These are phyloP conservation scores for Pythium phragmiticola DNA, from an alignment of 352 stramenopile genomes.

Conservation along the genomic window DNA sequence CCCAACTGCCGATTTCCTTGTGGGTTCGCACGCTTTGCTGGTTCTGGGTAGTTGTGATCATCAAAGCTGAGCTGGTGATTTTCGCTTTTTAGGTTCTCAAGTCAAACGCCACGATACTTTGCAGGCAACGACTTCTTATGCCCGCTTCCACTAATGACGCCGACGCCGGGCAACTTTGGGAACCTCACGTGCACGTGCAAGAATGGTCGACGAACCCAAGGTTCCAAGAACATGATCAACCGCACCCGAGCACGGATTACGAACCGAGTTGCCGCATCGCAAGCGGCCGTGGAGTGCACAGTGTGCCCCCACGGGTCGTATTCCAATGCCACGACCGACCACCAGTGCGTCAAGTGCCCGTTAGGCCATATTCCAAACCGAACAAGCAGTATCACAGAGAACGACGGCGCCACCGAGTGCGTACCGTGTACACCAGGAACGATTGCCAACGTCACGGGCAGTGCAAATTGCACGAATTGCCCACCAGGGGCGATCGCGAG, in stretches of 20 bases:
- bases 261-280: slow-evolving; percentile 3
- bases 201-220: slow-evolving; percentile 9
- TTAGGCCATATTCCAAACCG: slow-evolving; percentile 24
- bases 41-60: not conserved
- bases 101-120: slow-evolving; percentile 14
- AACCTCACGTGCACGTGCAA: slow-evolving; percentile 20
- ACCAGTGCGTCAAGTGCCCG: slow-evolving; percentile 44
- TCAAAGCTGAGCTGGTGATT: not conserved
- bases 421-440: slow-evolving; percentile 42
- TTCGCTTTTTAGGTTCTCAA: not conserved
- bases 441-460: slow-evolving; percentile 37
- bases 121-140: slow-evolving; percentile 30
- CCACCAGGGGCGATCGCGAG: slow-evolving; percentile 32
- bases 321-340: slow-evolving; percentile 45
- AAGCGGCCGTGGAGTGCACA: slow-evolving; percentile 25
- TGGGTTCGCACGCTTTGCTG: slow-evolving; percentile 1
- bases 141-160: slow-evolving; percentile 20
- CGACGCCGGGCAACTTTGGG: slow-evolving; percentile 1
- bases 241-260: not conserved
- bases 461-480: slow-evolving; percentile 32
- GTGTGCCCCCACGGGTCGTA: slow-evolving; percentile 40
- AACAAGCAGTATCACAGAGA: not conserved
- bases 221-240: not conserved
- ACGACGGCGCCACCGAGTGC: slow-evolving; percentile 26
- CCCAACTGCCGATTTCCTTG: slow-evolving; percentile 17